Evolutionary conservation across 331 rosid species (phyloP), one percentile per base, ranked within the genome.

Genomic region (Malus hybrid): DNA sequence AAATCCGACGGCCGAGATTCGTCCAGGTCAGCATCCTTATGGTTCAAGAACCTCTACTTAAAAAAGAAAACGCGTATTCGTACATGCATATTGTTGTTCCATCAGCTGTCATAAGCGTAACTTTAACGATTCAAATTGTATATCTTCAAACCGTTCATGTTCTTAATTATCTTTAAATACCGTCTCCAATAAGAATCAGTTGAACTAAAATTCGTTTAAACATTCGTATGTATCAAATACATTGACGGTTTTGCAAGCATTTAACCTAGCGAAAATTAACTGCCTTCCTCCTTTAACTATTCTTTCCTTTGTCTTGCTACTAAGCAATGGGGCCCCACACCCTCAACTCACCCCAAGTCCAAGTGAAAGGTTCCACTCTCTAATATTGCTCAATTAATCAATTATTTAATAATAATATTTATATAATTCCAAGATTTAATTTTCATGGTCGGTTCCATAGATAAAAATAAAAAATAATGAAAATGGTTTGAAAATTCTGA

Each of bases 291-390:
- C 82, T 82, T 52, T 52, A 85, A 88, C 95, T 84, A 88, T 93
- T 87, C 97, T 81, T 89, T 89, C 72, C 91, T 93, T 84, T 82
- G 90, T 83, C 88, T 87, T 89, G 86, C 71, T 85, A 79, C 73
- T 22, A 70, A 80, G 80, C 71, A 80, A 87, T 77, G 65, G 67
- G 31, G 14, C 65, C 32, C 50, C 14, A 28, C 29, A 28, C 29
- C 29, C 29, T 28, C 29, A 28, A 28, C 29, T 28, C 29, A 28
- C 29, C 29, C 29, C 29, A 2, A 28, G 29, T 28, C 29, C 29
- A 28, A 28, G 29, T 28, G 29, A 28, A 24, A 24, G 29, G 29
- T 28, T 28, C 29, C 68, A 33, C 73, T 31, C 20, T 36, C 77
- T 81, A 71, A 16, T 24, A 28, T 18, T 32, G 3, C 5, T 19